Evolutionary conservation across 176 grass and related monocot species (phyloP), one percentile per base, ranked within the genome.

Genomic region (Cenchrus americanus): DNA sequence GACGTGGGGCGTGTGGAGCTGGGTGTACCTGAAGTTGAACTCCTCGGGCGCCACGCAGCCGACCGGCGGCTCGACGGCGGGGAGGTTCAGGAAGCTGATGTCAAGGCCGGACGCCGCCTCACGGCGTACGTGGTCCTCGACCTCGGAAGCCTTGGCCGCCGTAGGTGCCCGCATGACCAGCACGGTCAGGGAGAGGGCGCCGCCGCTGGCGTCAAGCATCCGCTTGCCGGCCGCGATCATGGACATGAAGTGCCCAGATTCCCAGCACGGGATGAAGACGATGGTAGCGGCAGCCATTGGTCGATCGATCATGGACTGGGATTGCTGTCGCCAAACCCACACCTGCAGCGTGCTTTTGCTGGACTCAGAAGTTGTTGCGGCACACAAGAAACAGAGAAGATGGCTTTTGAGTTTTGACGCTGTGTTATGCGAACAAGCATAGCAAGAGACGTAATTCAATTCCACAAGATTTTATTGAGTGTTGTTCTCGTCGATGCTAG

Each of bases 181-280:
- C 26, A 90, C 66, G 19, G 82, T 80, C 50, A 88, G 3, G 14
- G 85, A 90, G 7, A 77, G 51, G 8, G 65, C 55, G 62, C 70
- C 59, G 40, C 19, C 52, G 48, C 59, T 42, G 71, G 8, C 21
- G 11, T 21, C 62, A 3, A 93, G 40, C 67, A 93, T 70, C 41
- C 73, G 69, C 80, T 94, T 88, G 43, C 77, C 72, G 55, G 75
- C 48, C 17, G 83, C 82, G 48, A 94, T 3, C 88, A 88, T 86
- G 73, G 91, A 76, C 49, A 83, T 74, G 53, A 94, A 54, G 78
- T 94, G 92, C 44, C 92, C 85, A 21, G 73, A 46, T 3, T 3
- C 62, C 47, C 57, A 88, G 1, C 11, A 24, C 2, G 84, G 67
- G 4, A 90, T 1, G 66, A 90, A 46, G 40, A 82, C 80, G 23